Evolutionary conservation across 192 early-diverging fungal species (phyloP).

Genomic region (Coemansia sp.): DNA sequence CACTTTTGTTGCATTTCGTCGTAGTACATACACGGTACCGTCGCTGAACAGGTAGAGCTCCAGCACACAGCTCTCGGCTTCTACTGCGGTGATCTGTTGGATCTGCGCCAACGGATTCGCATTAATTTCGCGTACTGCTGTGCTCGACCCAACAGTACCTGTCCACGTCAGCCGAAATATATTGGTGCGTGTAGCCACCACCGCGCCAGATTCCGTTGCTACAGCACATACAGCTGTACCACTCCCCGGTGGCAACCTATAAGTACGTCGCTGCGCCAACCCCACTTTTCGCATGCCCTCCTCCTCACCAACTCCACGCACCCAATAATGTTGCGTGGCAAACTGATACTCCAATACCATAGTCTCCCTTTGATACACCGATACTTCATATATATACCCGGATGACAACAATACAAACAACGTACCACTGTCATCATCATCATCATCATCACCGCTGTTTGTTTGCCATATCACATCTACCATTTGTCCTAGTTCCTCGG

Average conservation of each 20-base stretch:
- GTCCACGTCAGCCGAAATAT: constrained; percentile 36
- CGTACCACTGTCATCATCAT: constrained; percentile 8
- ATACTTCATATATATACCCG: constrained; percentile 40
- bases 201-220: constrained; percentile 13
- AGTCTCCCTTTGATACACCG: constrained; percentile 23
- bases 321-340: constrained; percentile 43
- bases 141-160: constrained; percentile 17
- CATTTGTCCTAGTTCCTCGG: constrained; percentile 35
- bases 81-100: constrained; percentile 19
- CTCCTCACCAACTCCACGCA: constrained; percentile 48
- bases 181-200: constrained; percentile 27
- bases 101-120: constrained; percentile 26
- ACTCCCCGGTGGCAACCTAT: constrained; percentile 21
- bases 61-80: neutral
- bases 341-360: constrained; percentile 43
- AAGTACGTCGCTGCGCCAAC: constrained; percentile 38
- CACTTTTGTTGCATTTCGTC: neutral
- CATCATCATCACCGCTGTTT: neutral
- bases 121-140: constrained; percentile 14
- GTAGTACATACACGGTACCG: constrained; percentile 18
- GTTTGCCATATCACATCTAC: constrained; percentile 38
- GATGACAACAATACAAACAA: constrained; percentile 32
- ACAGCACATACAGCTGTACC: constrained; percentile 24
- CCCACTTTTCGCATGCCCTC: constrained; percentile 26
- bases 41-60: constrained; percentile 32